Evolutionary conservation across 2,329 filamentous ascomycete genomes (phyloP), one percentile per base, ranked within the genome.

Genomic region (Clarireedia monteithiana): DNA sequence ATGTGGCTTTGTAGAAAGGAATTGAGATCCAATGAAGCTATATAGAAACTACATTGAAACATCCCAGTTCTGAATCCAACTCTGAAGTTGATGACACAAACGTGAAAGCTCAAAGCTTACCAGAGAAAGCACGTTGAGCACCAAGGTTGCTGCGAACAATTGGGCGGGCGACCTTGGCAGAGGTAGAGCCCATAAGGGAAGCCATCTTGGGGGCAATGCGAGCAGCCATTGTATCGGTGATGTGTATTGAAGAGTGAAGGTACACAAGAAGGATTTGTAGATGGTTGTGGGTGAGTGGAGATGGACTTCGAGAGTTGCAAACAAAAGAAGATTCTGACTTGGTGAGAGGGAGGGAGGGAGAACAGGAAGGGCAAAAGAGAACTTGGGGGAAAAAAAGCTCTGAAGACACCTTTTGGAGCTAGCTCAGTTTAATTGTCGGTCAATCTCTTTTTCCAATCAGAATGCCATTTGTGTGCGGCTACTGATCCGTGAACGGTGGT

Each of bases 171-270:
- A 84, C 85, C 84, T 87, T 88, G 77, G 80, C 76, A 74, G 84
- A 62, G 58, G 66, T 64, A 54, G 63, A 66, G 57, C 60, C 83
- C 83, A 86, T 86, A 77, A 86, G 82, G 73, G 83, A 80, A 75
- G 86, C 85, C 79, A 90, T 81, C 75, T 87, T 84, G 71, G 85
- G 85, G 74, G 86, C 83, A 77, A 89, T 80, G 78, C 87, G 86
- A 75, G 83, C 81, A 75, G 86, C 84, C 87, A 91, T 91, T 89
- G 81, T 82, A 81, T 84, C 76, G 78, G 30, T 14, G 30, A 78
- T 74, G 58, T 56, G 56, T 57, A 49, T 57, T 48, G 39, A 47
- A 24, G 50, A 58, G 51, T 53, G 46, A 42, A 53, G 30, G 20
- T 36, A 48, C 44, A 53, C 47, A 48, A 63, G 59, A 57, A 57